phyloP scores from a whole-genome alignment of 495 filamentous ascomycete species.

The Parathielavia hyrcaniae region DNA sequence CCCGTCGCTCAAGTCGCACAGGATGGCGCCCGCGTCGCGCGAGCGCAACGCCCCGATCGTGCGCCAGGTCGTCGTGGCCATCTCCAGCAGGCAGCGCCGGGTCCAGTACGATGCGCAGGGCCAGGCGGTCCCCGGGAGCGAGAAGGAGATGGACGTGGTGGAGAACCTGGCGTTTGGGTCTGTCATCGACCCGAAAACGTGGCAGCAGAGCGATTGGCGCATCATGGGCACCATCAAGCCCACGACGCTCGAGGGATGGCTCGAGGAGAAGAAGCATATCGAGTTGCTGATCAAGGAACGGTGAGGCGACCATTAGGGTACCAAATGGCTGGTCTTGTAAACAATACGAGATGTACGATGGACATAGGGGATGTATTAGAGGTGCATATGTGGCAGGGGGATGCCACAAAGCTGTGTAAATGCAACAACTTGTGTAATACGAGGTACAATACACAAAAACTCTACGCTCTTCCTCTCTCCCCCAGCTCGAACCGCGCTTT shows the following conservation, averaged over 20 bases:
- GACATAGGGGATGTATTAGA: conserved; percentile 3
- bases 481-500: too few relatives aligned
- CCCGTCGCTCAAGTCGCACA: conserved; percentile 57
- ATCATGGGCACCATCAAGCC: conserved; percentile 66
- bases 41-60: conserved; percentile 31
- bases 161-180: conserved; percentile 80
- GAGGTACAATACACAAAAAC: not conserved
- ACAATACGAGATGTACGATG: conserved; percentile 10
- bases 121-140: conserved; percentile 40
- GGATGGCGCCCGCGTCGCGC: conserved; percentile 46
- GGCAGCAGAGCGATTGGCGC: conserved; percentile 59
- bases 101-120: conserved; percentile 36
- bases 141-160: conserved; percentile 54
- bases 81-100: conserved; percentile 61
- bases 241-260: conserved; percentile 49
- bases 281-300: not conserved
- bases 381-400: not conserved
- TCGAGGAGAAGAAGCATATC: conserved; percentile 22
- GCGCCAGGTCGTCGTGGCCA: conserved; percentile 67
- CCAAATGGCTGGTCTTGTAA: not conserved
- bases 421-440: not conserved
- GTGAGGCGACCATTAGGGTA: not conserved
- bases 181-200: conserved; percentile 43
- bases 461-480: not conserved
- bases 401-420: not conserved